phyloP scores from a whole-genome alignment of 2,329 filamentous ascomycete genomes.

The Penicillium sp. region DNA sequence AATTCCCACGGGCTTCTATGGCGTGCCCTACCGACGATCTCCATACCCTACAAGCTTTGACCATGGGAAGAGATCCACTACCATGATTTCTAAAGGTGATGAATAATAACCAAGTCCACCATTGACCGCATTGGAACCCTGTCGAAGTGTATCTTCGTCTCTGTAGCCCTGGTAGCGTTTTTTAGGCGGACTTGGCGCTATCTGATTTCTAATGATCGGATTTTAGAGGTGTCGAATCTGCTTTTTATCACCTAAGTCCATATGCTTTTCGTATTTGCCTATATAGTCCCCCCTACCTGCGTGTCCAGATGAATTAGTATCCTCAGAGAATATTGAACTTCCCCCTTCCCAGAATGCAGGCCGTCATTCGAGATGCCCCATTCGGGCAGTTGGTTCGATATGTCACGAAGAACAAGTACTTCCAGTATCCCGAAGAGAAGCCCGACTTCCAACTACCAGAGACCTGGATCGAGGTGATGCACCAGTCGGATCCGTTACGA shows the following conservation, averaged over 20 bases:
- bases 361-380: slow-evolving; percentile 43
- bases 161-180: neutral
- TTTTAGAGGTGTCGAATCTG: neutral
- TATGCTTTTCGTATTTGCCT: neutral
- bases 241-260: neutral
- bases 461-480: slow-evolving; percentile 20
- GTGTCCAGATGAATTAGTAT: neutral
- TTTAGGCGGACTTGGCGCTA: neutral
- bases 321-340: neutral
- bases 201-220: neutral
- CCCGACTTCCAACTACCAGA: slow-evolving; percentile 30
- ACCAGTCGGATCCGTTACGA: neutral
- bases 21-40: neutral
- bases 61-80: neutral
- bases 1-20: neutral
- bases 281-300: neutral
- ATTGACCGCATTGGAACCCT: neutral
- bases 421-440: slow-evolving; percentile 47
- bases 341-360: slow-evolving; percentile 5
- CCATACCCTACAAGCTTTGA: neutral
- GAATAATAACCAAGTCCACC: neutral
- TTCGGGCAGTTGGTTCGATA: slow-evolving; percentile 49
- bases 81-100: neutral
- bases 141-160: neutral
- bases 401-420: slow-evolving; percentile 41